Evolutionary conservation across 768 basidiomycete species (phyloP).

Genomic region (Boletellus ananas): DNA sequence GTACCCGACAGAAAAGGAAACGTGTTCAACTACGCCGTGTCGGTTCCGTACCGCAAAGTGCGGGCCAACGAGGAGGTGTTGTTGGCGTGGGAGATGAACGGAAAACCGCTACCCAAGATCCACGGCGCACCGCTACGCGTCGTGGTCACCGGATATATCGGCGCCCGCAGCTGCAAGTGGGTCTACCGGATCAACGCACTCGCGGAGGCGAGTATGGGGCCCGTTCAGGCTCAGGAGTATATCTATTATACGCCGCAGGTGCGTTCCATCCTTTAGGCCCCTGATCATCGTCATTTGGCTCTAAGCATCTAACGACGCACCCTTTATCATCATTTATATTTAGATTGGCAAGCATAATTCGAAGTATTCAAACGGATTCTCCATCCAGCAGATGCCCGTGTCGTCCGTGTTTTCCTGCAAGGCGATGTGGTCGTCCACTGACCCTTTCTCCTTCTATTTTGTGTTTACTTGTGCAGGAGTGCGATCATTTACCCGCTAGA

Average conservation of each 20-base stretch:
- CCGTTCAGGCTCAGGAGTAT: constrained; percentile 52
- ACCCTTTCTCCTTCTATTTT: background rate
- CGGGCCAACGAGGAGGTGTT: constrained; percentile 44
- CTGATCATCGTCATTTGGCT: no score
- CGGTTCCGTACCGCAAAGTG: constrained; percentile 48
- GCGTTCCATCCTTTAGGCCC: constrained; percentile 15
- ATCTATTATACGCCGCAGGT: constrained; percentile 50
- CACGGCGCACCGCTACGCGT: constrained; percentile 50
- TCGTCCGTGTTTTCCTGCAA: constrained; percentile 36
- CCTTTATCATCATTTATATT: background rate
- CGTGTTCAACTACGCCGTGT: constrained; percentile 44
- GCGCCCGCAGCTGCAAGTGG: constrained; percentile 54
- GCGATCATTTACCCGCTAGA: constrained; percentile 24
- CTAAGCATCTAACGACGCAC: no score
- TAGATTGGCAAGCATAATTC: constrained; percentile 45
- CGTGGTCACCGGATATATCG: constrained; percentile 52
- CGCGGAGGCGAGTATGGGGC: constrained; percentile 45
- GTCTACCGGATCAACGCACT: constrained; percentile 50
- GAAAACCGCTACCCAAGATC: constrained; percentile 41
- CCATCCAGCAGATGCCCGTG: constrained; percentile 56
- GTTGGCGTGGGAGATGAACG: constrained; percentile 16
- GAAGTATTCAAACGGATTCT: constrained; percentile 52
- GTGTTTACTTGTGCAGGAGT: constrained; percentile 1
- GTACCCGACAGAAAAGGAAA: constrained; percentile 30
- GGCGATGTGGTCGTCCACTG: background rate